Evolutionary conservation across 805 yeast genomes (phyloP).

Genomic region (Scheffersomyces ergatensis): DNA sequence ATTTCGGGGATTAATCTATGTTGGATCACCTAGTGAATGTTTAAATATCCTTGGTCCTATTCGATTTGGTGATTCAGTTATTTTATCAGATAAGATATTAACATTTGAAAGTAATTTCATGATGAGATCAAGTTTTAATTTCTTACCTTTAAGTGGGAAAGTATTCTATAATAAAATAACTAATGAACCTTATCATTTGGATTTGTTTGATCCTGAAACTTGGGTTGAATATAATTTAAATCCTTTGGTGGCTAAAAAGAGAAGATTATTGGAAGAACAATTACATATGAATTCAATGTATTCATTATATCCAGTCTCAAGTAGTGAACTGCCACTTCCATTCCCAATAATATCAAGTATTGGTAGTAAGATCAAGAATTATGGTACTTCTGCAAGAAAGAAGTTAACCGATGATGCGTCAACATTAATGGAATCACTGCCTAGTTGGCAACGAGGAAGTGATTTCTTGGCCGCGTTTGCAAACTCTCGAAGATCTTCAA

Average conservation of each 20-base stretch:
- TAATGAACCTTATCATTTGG: constrained; percentile 58
- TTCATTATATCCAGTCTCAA: not conserved
- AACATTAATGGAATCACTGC: not conserved
- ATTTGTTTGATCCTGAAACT: constrained; percentile 73
- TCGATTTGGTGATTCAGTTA: constrained; percentile 75
- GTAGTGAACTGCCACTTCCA: not conserved
- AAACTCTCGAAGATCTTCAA: not conserved
- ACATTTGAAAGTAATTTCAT: constrained; percentile 82
- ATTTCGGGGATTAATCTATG: constrained; percentile 74
- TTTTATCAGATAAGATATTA: constrained; percentile 69
- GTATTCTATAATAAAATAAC: constrained; percentile 67
- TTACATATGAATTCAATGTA: not conserved
- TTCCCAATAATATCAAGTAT: constrained; percentile 2
- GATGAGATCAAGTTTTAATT: constrained; percentile 81
- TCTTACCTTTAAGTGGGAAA: constrained; percentile 73
- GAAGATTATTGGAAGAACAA: constrained; percentile 24
- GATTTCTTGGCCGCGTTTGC: not conserved
- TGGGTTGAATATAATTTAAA: constrained; percentile 78
- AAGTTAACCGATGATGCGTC: not conserved
- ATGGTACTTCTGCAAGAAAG: not conserved
- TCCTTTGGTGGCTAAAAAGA: constrained; percentile 59
- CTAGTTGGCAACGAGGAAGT: not conserved
- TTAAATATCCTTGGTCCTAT: constrained; percentile 85
- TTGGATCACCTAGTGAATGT: constrained; percentile 82
- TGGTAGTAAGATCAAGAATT: constrained; percentile 1